Evolutionary conservation across 768 basidiomycete species (phyloP).

Genomic region (Omphalotus guepiniiformis): DNA sequence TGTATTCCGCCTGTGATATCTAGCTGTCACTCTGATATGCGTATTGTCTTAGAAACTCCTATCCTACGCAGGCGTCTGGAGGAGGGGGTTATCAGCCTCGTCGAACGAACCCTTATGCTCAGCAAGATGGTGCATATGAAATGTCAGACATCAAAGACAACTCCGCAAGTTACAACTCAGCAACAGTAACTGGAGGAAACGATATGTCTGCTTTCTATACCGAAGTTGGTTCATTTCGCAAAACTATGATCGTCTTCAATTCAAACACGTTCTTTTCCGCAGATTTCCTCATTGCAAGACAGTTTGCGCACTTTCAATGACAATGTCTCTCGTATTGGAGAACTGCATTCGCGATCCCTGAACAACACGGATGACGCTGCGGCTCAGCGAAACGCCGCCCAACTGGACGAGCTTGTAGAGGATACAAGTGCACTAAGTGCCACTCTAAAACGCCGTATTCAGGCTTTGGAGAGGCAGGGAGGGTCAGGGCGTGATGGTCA

Average conservation of each 20-base stretch:
- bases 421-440: constrained; percentile 70
- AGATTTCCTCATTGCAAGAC: constrained; percentile 80
- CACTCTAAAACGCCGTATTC: constrained; percentile 67
- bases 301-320: constrained; percentile 60
- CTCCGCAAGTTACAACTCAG: constrained; percentile 34
- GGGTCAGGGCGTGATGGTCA: constrained; percentile 65
- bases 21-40: constrained; percentile 10
- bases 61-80: constrained; percentile 64
- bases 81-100: constrained; percentile 38
- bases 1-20: constrained; percentile 19
- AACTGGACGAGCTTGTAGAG: constrained; percentile 64
- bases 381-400: constrained; percentile 53
- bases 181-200: constrained; percentile 41
- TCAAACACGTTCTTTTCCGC: not conserved
- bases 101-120: constrained; percentile 60
- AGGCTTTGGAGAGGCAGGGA: constrained; percentile 64
- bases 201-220: constrained; percentile 68
- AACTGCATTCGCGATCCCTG: constrained; percentile 70
- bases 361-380: constrained; percentile 72
- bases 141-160: constrained; percentile 68
- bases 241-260: constrained; percentile 1
- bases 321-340: constrained; percentile 65
- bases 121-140: constrained; percentile 66
- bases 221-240: constrained; percentile 49
- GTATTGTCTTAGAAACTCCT: constrained; percentile 41